These are phyloP conservation scores for Acanthamoeba healyi DNA, from an alignment of 208 protist species.

Conservation along the genomic window DNA sequence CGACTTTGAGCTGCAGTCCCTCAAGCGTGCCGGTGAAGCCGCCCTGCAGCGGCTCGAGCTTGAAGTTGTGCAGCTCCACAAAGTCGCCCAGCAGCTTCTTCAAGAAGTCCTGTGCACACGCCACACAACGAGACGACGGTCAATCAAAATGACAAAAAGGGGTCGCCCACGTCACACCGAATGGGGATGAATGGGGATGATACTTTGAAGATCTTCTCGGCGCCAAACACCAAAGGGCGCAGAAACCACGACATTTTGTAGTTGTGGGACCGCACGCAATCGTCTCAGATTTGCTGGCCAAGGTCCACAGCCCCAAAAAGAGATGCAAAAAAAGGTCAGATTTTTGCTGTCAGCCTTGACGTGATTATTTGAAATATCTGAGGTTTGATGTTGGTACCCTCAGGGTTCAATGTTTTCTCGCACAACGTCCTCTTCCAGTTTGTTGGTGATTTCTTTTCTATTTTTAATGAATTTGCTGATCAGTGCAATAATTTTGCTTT, in stretches of 20 bases:
- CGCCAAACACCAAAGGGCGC: not conserved
- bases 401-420: too few relatives aligned
- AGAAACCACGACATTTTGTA: not conserved
- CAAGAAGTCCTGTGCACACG: not conserved
- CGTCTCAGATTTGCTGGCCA: too few relatives aligned
- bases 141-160: too few relatives aligned
- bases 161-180: too few relatives aligned
- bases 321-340: too few relatives aligned
- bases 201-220: not conserved
- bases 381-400: too few relatives aligned
- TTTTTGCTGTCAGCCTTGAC: too few relatives aligned
- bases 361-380: too few relatives aligned
- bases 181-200: not conserved
- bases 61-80: not conserved
- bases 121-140: not conserved
- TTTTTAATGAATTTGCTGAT: too few relatives aligned
- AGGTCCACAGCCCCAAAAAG: too few relatives aligned
- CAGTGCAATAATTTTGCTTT: not conserved
- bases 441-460: not conserved
- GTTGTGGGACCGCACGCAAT: too few relatives aligned
- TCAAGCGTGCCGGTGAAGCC: constrained; percentile 31
- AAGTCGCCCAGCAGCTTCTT: constrained; percentile 46
- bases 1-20: not conserved
- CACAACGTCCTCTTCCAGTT: too few relatives aligned
- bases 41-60: not conserved